These are phyloP conservation scores for Ophiostoma sp. DNA, from an alignment of 2,329 filamentous ascomycete species.

Conservation along the genomic window DNA sequence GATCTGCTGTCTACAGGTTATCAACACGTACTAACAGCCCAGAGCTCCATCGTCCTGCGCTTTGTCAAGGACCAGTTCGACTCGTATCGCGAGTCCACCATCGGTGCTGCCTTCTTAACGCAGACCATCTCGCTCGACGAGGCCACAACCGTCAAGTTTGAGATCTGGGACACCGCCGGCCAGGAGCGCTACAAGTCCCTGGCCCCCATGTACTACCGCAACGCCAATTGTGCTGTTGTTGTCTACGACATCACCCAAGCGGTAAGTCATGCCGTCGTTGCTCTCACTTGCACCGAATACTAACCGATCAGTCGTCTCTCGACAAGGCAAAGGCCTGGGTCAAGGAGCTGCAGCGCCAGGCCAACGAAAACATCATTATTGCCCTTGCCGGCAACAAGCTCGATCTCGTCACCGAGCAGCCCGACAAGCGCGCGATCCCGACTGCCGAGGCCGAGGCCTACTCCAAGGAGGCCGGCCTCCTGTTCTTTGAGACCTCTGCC, in stretches of 20 bases:
- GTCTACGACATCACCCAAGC: slow-evolving; percentile 99
- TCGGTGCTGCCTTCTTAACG: slow-evolving; percentile 96
- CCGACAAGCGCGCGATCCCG: slow-evolving; percentile 88
- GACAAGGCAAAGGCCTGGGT: slow-evolving; percentile 99
- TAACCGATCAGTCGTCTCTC: slow-evolving; percentile 66
- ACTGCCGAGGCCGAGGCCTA: slow-evolving; percentile 92
- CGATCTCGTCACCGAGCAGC: slow-evolving; percentile 88
- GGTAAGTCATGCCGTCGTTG: slow-evolving; percentile 50
- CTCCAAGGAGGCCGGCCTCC: slow-evolving; percentile 81
- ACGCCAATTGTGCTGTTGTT: slow-evolving; percentile 97
- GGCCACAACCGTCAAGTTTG: slow-evolving; percentile 97
- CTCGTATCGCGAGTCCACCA: slow-evolving; percentile 91
- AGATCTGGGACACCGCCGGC: slow-evolving; percentile 98
- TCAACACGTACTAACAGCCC: slow-evolving; percentile 24
- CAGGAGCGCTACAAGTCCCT: slow-evolving; percentile 99
- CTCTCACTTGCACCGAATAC: neutral
- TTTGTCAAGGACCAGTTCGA: slow-evolving; percentile 99
- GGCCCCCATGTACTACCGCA: slow-evolving; percentile 98
- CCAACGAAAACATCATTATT: slow-evolving; percentile 99
- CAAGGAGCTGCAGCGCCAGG: slow-evolving; percentile 96
- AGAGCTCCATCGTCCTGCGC: slow-evolving; percentile 96
- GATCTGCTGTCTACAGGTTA: slow-evolving; percentile 11
- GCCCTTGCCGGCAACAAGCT: slow-evolving; percentile 96
- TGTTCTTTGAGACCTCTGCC: slow-evolving; percentile 98
- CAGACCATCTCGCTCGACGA: slow-evolving; percentile 98